phyloP scores from a whole-genome alignment of 345 rosid species.

The Lenwebbia sp. region DNA sequence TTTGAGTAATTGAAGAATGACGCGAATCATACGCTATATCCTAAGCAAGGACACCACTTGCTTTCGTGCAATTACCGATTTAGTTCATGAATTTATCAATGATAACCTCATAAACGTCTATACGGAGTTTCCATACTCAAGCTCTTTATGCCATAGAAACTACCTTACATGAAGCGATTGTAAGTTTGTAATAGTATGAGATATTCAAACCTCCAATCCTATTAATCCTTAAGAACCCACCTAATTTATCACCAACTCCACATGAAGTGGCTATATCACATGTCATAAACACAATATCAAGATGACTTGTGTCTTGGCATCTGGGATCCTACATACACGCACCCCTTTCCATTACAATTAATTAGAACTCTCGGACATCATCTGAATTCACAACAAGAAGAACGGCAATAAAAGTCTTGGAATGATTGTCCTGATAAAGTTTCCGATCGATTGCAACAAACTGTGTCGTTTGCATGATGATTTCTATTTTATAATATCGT shows the following conservation, averaged over 20 bases:
- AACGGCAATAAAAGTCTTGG: background rate
- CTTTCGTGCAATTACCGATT: background rate
- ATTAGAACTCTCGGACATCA: background rate
- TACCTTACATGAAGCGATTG: background rate
- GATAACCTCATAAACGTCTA: background rate
- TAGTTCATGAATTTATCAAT: background rate
- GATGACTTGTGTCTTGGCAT: background rate
- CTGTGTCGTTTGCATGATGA: background rate
- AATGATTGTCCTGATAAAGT: background rate
- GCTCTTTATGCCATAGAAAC: background rate
- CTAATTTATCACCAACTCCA: background rate
- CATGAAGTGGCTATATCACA: background rate
- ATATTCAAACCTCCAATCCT: background rate
- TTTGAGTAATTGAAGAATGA: background rate
- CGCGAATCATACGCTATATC: background rate
- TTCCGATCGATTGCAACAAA: background rate
- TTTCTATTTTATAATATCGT: background rate
- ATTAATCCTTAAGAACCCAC: background rate
- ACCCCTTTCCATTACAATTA: background rate
- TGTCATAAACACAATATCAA: background rate
- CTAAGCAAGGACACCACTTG: background rate
- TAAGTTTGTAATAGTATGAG: background rate
- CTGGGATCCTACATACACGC: background rate
- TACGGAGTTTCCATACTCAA: background rate
- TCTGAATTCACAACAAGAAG: background rate